These are phyloP conservation scores for Phytopythium aichiense DNA, from an alignment of 352 stramenopile species.

Conservation along the genomic window DNA sequence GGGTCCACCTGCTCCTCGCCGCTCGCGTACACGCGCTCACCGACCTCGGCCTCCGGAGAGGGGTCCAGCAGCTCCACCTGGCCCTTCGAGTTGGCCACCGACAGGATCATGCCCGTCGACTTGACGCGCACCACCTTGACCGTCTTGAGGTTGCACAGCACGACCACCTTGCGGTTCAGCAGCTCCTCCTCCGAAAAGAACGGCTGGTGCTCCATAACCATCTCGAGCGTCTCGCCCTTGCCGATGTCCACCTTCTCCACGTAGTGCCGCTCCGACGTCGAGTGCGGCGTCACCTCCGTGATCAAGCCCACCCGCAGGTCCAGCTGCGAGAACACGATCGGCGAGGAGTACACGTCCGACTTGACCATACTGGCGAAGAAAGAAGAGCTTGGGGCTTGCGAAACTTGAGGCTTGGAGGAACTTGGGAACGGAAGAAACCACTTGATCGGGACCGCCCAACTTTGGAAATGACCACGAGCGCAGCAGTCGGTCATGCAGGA, in stretches of 20 bases:
- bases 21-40: slow-evolving; percentile 67
- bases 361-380: slow-evolving; percentile 53
- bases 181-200: slow-evolving; percentile 75
- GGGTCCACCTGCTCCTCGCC: slow-evolving; percentile 67
- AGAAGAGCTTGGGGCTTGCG: slow-evolving; percentile 1
- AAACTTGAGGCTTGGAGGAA: slow-evolving; percentile 2
- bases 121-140: slow-evolving; percentile 64
- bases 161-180: slow-evolving; percentile 60
- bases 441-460: slow-evolving; percentile 40
- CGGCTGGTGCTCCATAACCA: slow-evolving; percentile 76
- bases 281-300: slow-evolving; percentile 57
- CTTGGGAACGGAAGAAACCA: slow-evolving; percentile 11
- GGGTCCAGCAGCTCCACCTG: slow-evolving; percentile 62
- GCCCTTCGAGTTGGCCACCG: slow-evolving; percentile 48
- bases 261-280: slow-evolving; percentile 70
- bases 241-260: slow-evolving; percentile 73
- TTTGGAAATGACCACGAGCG: slow-evolving; percentile 39
- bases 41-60: slow-evolving; percentile 52
- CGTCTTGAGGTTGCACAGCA: slow-evolving; percentile 76
- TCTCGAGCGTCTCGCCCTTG: slow-evolving; percentile 67
- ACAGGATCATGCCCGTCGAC: slow-evolving; percentile 60
- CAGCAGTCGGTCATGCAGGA: not conserved
- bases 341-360: slow-evolving; percentile 71
- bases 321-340: slow-evolving; percentile 63
- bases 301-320: slow-evolving; percentile 72